Evolutionary conservation across 768 basidiomycete species (phyloP), one percentile per base, ranked within the genome.

Genomic region (Tylopilus felleus): DNA sequence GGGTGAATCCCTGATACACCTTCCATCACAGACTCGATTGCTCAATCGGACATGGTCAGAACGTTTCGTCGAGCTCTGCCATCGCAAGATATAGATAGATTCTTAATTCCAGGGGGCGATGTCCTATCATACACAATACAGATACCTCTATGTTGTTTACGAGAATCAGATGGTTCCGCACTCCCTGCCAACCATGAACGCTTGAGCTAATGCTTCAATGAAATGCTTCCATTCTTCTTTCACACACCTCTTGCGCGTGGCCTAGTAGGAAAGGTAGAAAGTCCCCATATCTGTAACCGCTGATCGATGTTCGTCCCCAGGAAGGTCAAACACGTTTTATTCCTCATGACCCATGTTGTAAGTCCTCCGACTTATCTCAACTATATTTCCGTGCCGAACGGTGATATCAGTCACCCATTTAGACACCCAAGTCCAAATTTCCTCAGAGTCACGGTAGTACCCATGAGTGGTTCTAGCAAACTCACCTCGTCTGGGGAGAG

Each of bases 11-110:
- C 22, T 42, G 28, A 50, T 5, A 22, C 16, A 14, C 6, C 16
- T 39, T 35, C 0, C 9, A 44, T 22, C 25, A 27, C 46, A 67
- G 66, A 60, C 55, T 16, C 60, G 56, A 41, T 23, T 67, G 23
- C 52, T 55, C 46, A 65, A 36, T 47, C 39, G 29, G 36, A 62
- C 67, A 23, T 67, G 67, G 67, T 47, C 49, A 22, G 66, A 67
- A 43, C 66, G 66, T 40, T 69, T 55, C 28, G 58, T 67, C 23
- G 67, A 67, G 55, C 53, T 67, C 39, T 33, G 36, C 22, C 54
- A 52, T 27, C 36, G 16, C 23, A 56, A 59, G 48, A 27, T 13
- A 49, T 58, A 62, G 48, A 49, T 58, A 62, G 48, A 9, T 21
- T 1, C 6, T 36, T 23, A 35, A 14, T 25, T 27, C 12, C n/a